phyloP scores from a whole-genome alignment of 495 filamentous ascomycete species.

The Penicillium steckii region DNA sequence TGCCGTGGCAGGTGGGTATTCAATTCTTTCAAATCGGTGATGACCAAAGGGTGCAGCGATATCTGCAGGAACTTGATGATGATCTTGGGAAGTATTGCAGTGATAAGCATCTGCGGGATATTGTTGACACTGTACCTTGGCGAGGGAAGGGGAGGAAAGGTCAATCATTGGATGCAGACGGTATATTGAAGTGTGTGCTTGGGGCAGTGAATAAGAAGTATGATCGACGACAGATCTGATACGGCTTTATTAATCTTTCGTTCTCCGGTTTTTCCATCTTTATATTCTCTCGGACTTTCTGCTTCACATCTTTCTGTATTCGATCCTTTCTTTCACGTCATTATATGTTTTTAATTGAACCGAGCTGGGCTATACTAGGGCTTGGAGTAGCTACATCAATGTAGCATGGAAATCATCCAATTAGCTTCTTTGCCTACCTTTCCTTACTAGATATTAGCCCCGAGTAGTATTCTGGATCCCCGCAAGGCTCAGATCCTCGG shows the following conservation, averaged over 20 bases:
- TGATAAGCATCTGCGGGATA: constrained; percentile 67
- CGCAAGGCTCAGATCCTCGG: background rate
- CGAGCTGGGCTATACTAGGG: background rate
- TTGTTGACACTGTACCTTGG: constrained; percentile 91
- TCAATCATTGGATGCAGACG: constrained; percentile 56
- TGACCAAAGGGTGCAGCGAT: constrained; percentile 60
- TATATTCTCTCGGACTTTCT: background rate
- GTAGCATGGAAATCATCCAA: background rate
- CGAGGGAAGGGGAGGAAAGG: constrained; percentile 41
- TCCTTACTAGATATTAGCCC: too few species aligned
- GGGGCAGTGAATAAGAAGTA: constrained; percentile 63
- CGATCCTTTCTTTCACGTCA: background rate
- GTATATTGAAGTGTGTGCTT: constrained; percentile 80
- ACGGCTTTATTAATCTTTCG: constrained; percentile 2
- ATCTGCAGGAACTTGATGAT: constrained; percentile 78
- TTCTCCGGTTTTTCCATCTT: constrained; percentile 1
- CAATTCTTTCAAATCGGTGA: constrained; percentile 97
- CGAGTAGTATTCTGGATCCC: too few species aligned
- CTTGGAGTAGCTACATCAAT: background rate
- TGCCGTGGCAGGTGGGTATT: constrained; percentile 85
- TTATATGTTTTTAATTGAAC: background rate
- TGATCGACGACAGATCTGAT: constrained; percentile 23
- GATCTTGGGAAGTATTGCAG: constrained; percentile 52
- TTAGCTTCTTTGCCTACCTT: too few species aligned
- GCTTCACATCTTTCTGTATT: background rate